phyloP scores from a whole-genome alignment of 768 basidiomycete species.

The Tylopilus rubrobrunneus region DNA sequence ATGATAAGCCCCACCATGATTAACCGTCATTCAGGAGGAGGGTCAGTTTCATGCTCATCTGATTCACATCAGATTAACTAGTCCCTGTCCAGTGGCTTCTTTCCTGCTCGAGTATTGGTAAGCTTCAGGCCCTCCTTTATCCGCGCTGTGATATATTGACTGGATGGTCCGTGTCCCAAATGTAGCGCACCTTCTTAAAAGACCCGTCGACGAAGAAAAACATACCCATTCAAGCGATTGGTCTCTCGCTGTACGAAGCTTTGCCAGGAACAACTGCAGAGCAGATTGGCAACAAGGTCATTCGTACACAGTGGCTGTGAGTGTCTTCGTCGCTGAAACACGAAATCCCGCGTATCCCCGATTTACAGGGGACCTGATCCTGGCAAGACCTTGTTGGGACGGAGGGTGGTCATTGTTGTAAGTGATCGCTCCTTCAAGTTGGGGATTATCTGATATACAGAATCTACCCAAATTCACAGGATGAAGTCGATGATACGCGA shows the following conservation, averaged over 20 bases:
- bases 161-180: background rate
- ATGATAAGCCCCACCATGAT: background rate
- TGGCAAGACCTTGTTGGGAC: slow-evolving; percentile 70
- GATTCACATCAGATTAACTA: slow-evolving; percentile 10
- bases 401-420: slow-evolving; percentile 79
- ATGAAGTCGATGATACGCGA: slow-evolving; percentile 85
- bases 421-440: slow-evolving; percentile 26
- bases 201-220: slow-evolving; percentile 64
- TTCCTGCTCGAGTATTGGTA: slow-evolving; percentile 90
- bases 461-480: slow-evolving; percentile 39
- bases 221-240: slow-evolving; percentile 94
- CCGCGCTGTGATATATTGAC: background rate
- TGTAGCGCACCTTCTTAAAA: slow-evolving; percentile 81
- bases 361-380: slow-evolving; percentile 56
- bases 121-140: slow-evolving; percentile 3
- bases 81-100: slow-evolving; percentile 68
- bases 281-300: slow-evolving; percentile 77
- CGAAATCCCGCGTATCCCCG: background rate
- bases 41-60: slow-evolving; percentile 48
- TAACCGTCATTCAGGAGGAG: slow-evolving; percentile 56
- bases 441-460: slow-evolving; percentile 12
- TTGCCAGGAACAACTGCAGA: slow-evolving; percentile 71
- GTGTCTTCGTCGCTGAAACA: slow-evolving; percentile 25
- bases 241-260: slow-evolving; percentile 91
- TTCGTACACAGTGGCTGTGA: slow-evolving; percentile 96